A percentile compares a stretch with the other conserved stretches of the same genome.
Evolutionary conservation across 345 rosid genomes (phyloP).

Genomic region (Lenwebbia sp.): DNA sequence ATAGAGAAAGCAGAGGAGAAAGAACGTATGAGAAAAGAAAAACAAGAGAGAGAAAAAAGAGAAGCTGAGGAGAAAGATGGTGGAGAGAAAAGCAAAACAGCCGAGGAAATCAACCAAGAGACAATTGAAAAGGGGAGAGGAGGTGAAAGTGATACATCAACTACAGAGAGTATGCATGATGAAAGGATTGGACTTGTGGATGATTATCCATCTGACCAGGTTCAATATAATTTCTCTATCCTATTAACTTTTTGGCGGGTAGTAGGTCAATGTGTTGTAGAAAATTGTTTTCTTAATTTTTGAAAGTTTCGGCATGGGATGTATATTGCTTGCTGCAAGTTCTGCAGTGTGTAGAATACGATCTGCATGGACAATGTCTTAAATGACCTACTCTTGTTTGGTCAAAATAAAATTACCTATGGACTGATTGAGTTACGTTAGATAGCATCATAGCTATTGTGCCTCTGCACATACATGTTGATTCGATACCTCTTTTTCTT

Average conservation of each 20-base stretch:
- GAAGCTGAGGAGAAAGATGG: constrained; percentile 59
- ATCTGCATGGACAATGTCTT: not conserved
- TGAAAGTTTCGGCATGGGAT: not conserved
- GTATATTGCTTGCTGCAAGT: not conserved
- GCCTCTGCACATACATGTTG: not conserved
- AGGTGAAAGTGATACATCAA: constrained; percentile 16
- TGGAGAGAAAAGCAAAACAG: constrained; percentile 19
- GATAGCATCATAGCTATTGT: not conserved
- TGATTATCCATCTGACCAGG: constrained; percentile 51
- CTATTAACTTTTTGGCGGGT: not conserved
- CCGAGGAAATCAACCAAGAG: constrained; percentile 28
- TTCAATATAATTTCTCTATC: constrained; percentile 2
- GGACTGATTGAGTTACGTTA: not conserved
- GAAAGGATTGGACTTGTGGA: constrained; percentile 40
- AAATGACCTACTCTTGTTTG: not conserved
- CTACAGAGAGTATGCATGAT: constrained; percentile 11
- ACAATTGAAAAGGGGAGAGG: constrained; percentile 15
- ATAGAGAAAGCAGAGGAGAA: constrained; percentile 84
- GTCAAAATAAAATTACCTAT: not conserved
- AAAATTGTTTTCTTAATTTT: not conserved
- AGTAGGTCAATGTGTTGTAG: not conserved
- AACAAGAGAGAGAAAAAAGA: constrained; percentile 58
- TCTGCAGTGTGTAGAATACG: not conserved
- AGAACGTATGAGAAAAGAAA: constrained; percentile 60
- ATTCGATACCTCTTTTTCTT: not conserved